Base-by-base conservation (phyloP, 2,329 filamentous ascomycete species). In the Fusarium sp. region DNA sequence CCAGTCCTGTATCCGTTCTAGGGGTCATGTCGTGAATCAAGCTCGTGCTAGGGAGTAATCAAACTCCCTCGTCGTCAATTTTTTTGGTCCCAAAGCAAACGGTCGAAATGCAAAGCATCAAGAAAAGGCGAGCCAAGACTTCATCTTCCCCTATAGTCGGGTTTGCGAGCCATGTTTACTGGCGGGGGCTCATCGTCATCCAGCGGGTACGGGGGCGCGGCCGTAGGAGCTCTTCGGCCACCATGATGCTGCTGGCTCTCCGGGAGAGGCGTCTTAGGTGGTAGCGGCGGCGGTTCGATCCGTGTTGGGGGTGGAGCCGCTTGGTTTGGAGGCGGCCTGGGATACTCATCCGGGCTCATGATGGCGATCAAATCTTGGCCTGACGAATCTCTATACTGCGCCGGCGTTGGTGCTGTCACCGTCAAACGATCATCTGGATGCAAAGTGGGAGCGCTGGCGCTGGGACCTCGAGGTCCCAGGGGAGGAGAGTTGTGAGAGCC, bases 91-190 rank as follows among this genome's bases (percentile, higher is more conserved):
- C 24, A 49, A 33, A 44, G 17, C n/a, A 33, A 44, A 17, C n/a
- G 33, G 36, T 28, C 22, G 26, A n/a, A 39, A 15, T 31, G 7
- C 10, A 52, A 38, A 6, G 7, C 15, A 42, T 38, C 26, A n/a
- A 43, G 9, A 8, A 39, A 31, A 17, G 31, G 18, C 48, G 33
- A 17, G 1, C 9, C 20, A 39, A 15, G 4, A 20, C 6, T 20
- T 61, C 50, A 72, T 53, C 86, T 81, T 43, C 84, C 82, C 58
- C 83, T 85, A 72, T 91, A 93, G 49, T 92, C 91, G 1, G 95
- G 95, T 79, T 98, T 98, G 72, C 91, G 89, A 44, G 92, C 90
- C 86, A 94, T 92, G 74, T 97, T 97, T 9, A 97, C 94, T 8
- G 88, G 84, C 5, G 95, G 95, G 18, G 95, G 95, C 28, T 92